A percentile compares a stretch with the other conserved stretches of the same genome.
Evolutionary conservation across 2,329 filamentous ascomycete genomes (phyloP).

Genomic region (Fusarium torulosum): DNA sequence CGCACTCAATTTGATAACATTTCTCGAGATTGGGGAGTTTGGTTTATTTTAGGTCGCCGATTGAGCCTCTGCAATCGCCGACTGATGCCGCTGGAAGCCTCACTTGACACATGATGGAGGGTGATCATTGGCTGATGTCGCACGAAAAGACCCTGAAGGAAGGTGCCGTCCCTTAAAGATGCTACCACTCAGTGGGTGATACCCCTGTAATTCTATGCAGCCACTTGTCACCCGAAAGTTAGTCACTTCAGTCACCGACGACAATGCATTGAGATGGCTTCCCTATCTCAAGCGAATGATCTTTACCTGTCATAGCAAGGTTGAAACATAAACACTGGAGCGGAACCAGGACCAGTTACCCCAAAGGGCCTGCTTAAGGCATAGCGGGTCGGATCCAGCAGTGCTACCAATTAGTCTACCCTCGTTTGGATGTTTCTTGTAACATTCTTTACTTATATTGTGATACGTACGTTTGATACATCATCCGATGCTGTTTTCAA

Average conservation of each 20-base stretch:
- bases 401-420: no score
- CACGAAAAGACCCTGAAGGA: constrained; percentile 15
- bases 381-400: no score
- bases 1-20: constrained; percentile 6
- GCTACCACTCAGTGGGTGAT: constrained; percentile 1
- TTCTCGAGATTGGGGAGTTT: background rate
- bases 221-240: constrained; percentile 1
- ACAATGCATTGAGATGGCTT: background rate
- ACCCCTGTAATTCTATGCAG: constrained; percentile 32
- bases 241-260: constrained; percentile 12
- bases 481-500: no score
- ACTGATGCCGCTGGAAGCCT: constrained; percentile 38
- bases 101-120: background rate
- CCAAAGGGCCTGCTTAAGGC: no score
- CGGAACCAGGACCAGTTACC: no score
- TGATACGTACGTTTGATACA: no score
- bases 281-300: background rate
- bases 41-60: constrained; percentile 25
- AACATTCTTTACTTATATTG: no score
- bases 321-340: no score
- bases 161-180: constrained; percentile 12
- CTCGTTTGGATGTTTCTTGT: no score
- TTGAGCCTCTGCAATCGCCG: constrained; percentile 31
- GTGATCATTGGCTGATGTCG: constrained; percentile 13
- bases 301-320: no score